Evolutionary conservation across 306 rosid species (phyloP).

Genomic region (Quercus variabilis): DNA sequence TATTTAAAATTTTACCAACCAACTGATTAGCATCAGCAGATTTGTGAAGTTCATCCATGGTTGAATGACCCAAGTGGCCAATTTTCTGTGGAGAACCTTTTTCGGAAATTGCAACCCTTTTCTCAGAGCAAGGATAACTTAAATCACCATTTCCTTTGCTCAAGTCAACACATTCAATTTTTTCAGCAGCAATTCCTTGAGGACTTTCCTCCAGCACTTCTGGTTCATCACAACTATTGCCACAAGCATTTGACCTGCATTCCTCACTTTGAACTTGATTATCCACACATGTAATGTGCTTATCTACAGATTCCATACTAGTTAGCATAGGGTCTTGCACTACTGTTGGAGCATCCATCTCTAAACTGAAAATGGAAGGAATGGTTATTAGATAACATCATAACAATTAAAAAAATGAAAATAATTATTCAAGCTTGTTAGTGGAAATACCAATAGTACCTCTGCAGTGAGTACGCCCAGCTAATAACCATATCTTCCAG

Average conservation of each 20-base stretch:
- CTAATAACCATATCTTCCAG: slow-evolving; percentile 87
- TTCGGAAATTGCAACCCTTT: slow-evolving; percentile 20
- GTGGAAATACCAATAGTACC: slow-evolving; percentile 46
- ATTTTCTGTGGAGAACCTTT: slow-evolving; percentile 31
- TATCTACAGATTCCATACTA: slow-evolving; percentile 19
- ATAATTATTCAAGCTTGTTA: slow-evolving; percentile 1
- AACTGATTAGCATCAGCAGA: slow-evolving; percentile 24
- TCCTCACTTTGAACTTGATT: slow-evolving; percentile 42
- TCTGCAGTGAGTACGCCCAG: slow-evolving; percentile 77
- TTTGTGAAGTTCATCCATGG: slow-evolving; percentile 23
- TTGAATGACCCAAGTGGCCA: slow-evolving; percentile 12
- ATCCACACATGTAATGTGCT: slow-evolving; percentile 21
- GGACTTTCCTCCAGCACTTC: slow-evolving; percentile 40
- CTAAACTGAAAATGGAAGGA: slow-evolving; percentile 68
- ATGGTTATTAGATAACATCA: slow-evolving; percentile 28
- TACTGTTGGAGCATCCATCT: slow-evolving; percentile 48
- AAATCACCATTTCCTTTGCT: slow-evolving; percentile 35
- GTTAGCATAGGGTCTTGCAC: slow-evolving; percentile 21
- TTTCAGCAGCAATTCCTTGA: slow-evolving; percentile 35
- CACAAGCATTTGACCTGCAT: slow-evolving; percentile 32
- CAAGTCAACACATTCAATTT: slow-evolving; percentile 32
- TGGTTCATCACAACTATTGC: slow-evolving; percentile 30
- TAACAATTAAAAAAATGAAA: slow-evolving; percentile 7
- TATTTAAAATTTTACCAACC: slow-evolving; percentile 22
- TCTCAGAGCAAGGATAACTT: slow-evolving; percentile 26